These are phyloP conservation scores for Tagetes erecta DNA, from an alignment of 129 eudicot species.

Conservation along the genomic window DNA sequence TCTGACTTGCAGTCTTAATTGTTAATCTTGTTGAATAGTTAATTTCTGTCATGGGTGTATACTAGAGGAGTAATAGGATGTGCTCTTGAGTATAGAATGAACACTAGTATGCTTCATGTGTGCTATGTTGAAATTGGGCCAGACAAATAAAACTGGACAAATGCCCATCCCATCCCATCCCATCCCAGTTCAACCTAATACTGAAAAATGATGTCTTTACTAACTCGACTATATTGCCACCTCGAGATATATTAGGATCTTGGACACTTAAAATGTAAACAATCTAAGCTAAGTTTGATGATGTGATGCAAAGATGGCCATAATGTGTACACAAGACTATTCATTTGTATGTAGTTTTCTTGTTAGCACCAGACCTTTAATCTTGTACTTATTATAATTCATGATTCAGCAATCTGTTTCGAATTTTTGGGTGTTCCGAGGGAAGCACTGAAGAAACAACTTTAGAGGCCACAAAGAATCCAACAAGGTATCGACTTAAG, in stretches of 20 bases:
- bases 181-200: neutral
- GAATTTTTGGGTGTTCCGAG: slow-evolving; percentile 77
- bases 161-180: neutral
- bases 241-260: neutral
- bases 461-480: slow-evolving; percentile 92
- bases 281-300: neutral
- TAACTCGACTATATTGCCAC: neutral
- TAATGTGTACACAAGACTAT: neutral
- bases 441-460: slow-evolving; percentile 90
- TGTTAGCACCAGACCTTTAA: neutral
- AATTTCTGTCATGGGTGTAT: neutral
- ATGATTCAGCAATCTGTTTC: slow-evolving; percentile 77
- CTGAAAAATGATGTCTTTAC: neutral
- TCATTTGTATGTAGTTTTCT: neutral
- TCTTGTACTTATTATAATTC: slow-evolving; percentile 17
- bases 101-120: neutral
- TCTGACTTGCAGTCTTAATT: slow-evolving; percentile 18
- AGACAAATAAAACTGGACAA: neutral
- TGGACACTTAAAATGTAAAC: neutral
- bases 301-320: slow-evolving; percentile 2
- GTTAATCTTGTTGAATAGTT: neutral
- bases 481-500: slow-evolving; percentile 56
- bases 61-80: neutral
- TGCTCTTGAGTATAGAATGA: neutral
- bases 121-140: neutral